These are phyloP conservation scores for Madurella mycetomatis DNA, from an alignment of 2,329 filamentous ascomycete species.

Conservation along the genomic window DNA sequence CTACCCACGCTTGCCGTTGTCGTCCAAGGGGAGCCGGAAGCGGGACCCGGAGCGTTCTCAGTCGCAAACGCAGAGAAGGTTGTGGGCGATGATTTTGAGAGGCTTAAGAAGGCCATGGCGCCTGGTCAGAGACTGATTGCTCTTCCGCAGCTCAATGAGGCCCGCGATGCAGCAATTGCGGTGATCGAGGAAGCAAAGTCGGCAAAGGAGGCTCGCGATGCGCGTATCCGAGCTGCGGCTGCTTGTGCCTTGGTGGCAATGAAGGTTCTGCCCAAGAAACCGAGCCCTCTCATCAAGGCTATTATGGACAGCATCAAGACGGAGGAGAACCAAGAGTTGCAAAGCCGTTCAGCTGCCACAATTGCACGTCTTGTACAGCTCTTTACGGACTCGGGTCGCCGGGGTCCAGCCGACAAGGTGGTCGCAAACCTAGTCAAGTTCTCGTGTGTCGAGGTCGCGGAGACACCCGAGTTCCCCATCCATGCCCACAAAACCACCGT, in stretches of 20 bases:
- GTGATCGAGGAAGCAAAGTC: slow-evolving; percentile 76
- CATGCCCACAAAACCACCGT: slow-evolving; percentile 74
- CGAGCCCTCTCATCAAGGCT: slow-evolving; percentile 85
- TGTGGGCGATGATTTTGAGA: slow-evolving; percentile 78
- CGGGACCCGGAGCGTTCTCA: slow-evolving; percentile 89
- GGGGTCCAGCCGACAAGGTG: slow-evolving; percentile 88
- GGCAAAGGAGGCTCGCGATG: slow-evolving; percentile 76
- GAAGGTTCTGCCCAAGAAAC: slow-evolving; percentile 84
- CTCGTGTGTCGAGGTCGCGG: slow-evolving; percentile 94
- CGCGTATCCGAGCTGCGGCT: slow-evolving; percentile 79
- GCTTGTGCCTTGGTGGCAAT: slow-evolving; percentile 88
- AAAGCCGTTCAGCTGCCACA: slow-evolving; percentile 78
- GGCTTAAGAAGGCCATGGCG: slow-evolving; percentile 80
- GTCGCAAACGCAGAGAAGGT: slow-evolving; percentile 84
- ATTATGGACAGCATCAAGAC: slow-evolving; percentile 98
- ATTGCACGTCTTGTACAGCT: slow-evolving; percentile 82
- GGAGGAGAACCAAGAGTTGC: slow-evolving; percentile 86
- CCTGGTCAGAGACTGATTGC: slow-evolving; percentile 84
- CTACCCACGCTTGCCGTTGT: slow-evolving; percentile 81
- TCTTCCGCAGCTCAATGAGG: slow-evolving; percentile 71
- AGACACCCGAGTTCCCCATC: slow-evolving; percentile 89
- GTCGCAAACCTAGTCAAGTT: slow-evolving; percentile 95
- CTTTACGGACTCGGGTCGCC: slow-evolving; percentile 74
- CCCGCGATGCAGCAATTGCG: slow-evolving; percentile 62
- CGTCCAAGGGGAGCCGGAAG: slow-evolving; percentile 88